Evolutionary conservation across 257 asterid genomes (phyloP).

Genomic region (Paraleonurus japonicus): DNA sequence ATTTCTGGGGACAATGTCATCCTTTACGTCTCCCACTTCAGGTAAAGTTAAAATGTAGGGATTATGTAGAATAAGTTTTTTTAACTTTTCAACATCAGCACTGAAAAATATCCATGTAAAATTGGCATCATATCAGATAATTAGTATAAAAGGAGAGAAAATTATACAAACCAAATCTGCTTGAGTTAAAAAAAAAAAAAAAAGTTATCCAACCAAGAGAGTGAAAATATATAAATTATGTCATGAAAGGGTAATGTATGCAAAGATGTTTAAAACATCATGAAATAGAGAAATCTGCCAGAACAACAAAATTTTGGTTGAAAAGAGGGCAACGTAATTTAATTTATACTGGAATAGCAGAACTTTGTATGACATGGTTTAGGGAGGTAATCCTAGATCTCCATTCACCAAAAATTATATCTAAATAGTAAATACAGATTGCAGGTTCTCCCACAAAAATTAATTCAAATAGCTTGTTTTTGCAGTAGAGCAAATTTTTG

Average conservation of each 20-base stretch:
- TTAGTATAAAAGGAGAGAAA: neutral
- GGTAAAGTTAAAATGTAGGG: conserved; percentile 82
- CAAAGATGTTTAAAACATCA: neutral
- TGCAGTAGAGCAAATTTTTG: neutral
- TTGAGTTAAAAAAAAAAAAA: conserved; percentile 1
- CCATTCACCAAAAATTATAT: conserved; percentile 2
- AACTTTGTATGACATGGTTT: neutral
- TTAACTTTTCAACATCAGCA: conserved; percentile 89
- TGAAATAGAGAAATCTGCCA: conserved; percentile 2
- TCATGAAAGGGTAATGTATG: neutral
- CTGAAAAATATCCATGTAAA: conserved; percentile 46
- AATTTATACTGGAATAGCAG: conserved; percentile 6
- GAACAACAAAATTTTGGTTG: conserved; percentile 3
- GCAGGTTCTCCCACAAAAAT: neutral
- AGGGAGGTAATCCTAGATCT: neutral
- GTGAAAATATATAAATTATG: neutral
- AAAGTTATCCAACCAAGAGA: neutral
- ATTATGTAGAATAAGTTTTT: conserved; percentile 85
- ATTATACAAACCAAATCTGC: neutral
- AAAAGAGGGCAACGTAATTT: neutral
- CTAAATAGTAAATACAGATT: neutral
- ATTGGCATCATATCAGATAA: conserved; percentile 12
- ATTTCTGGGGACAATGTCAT: conserved; percentile 77
- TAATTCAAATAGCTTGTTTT: conserved; percentile 7
- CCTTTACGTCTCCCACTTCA: conserved; percentile 81